A percentile compares a stretch with the other conserved stretches of the same genome.
phyloP scores from a whole-genome alignment of 1,284 basidiomycete species.

The Calocybe gambosa region DNA sequence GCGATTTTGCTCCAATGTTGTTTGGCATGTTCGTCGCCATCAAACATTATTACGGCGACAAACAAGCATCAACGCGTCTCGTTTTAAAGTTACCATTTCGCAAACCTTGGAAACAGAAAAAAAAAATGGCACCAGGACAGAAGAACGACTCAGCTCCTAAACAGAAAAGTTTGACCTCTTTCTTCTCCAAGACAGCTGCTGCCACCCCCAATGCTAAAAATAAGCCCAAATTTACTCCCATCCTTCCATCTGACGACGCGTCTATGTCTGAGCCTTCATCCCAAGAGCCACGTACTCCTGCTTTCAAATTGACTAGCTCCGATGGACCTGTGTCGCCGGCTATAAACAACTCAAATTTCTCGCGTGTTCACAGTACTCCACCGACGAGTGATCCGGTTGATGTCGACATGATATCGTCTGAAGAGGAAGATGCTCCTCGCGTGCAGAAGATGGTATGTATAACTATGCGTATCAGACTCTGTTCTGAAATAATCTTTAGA shows the following conservation, averaged over 20 bases:
- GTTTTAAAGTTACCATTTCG: slow-evolving; percentile 2
- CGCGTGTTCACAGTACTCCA: slow-evolving; percentile 52
- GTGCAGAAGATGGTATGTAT: slow-evolving; percentile 29
- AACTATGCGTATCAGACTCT: neutral
- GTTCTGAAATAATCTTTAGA: slow-evolving; percentile 14
- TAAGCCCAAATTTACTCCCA: slow-evolving; percentile 22
- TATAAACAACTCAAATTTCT: slow-evolving; percentile 42
- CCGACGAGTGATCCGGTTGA: slow-evolving; percentile 73
- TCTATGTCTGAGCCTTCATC: slow-evolving; percentile 24
- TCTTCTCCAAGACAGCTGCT: slow-evolving; percentile 44
- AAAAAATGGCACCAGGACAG: slow-evolving; percentile 28
- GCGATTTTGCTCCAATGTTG: too few species aligned
- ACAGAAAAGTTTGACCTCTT: slow-evolving; percentile 70
- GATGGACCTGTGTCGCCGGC: slow-evolving; percentile 25
- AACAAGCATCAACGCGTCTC: slow-evolving; percentile 24
- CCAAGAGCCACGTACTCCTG: slow-evolving; percentile 32
- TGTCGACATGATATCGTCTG: slow-evolving; percentile 59
- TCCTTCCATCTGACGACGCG: slow-evolving; percentile 19
- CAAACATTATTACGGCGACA: slow-evolving; percentile 14
- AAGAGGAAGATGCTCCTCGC: slow-evolving; percentile 34
- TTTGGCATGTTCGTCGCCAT: too few species aligned
- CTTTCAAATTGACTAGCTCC: slow-evolving; percentile 24
- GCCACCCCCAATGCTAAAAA: slow-evolving; percentile 20
- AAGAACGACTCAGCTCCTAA: slow-evolving; percentile 42
- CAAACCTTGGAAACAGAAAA: slow-evolving; percentile 1